Evolutionary conservation across 2,329 filamentous ascomycete species (phyloP).

Genomic region (Emergomyces africanus): DNA sequence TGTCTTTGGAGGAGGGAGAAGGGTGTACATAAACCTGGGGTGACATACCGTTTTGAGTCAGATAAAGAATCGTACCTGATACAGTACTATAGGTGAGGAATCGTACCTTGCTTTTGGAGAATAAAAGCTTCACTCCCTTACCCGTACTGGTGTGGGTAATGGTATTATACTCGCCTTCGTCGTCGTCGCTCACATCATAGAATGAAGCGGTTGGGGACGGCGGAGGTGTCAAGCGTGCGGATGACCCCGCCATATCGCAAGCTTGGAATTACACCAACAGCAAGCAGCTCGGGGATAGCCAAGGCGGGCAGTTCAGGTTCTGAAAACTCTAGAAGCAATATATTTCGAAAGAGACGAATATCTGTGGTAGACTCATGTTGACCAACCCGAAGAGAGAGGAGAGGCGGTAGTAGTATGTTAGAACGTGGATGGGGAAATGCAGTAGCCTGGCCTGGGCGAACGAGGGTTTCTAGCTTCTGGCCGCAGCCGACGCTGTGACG

Average conservation of each 20-base stretch:
- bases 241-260: conserved; percentile 19
- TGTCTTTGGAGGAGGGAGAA: conserved; percentile 84
- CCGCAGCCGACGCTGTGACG: neutral
- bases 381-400: neutral
- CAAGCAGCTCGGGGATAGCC: neutral
- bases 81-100: neutral
- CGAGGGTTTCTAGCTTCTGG: neutral
- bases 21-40: conserved; percentile 90
- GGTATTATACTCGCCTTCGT: conserved; percentile 89
- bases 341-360: neutral
- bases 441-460: neutral
- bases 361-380: neutral
- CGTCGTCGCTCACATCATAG: conserved; percentile 93
- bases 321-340: neutral
- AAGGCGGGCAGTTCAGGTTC: too few species aligned
- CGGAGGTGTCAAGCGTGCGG: conserved; percentile 26
- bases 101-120: conserved; percentile 83
- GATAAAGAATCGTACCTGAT: too few species aligned
- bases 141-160: conserved; percentile 68
- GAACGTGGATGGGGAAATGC: neutral
- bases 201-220: conserved; percentile 75
- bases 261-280: neutral
- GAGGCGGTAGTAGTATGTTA: neutral
- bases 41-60: neutral
- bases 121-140: conserved; percentile 76